Base-by-base conservation (phyloP, 441 rosid genomes). In the Erysimum cheiri region DNA sequence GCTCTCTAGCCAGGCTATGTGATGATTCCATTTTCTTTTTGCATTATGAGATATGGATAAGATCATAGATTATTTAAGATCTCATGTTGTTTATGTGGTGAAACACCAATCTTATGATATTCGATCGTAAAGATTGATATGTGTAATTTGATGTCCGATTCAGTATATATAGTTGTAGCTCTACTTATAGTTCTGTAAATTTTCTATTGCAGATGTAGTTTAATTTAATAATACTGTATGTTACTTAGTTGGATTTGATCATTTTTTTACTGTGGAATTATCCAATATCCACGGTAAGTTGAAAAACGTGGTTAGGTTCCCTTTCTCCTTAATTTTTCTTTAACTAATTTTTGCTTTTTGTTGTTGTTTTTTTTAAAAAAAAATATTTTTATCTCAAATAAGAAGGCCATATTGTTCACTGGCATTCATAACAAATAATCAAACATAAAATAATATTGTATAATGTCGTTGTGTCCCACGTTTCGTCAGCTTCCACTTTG, bases 401-500 rank as follows among this genome's bases (percentile, higher is more conserved):
- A 39, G 64, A 64, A 64, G 66, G 66, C 8, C 76, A 48, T 56
- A 48, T 19, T 72, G 17, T 47, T 65, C 58, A 66, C 17, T 65
- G 59, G 53, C 60, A 64, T 48, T 50, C 54, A 58, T 22, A 22
- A 22, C 24, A 22, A 57, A 32, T 14, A 49, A 56, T 65, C 54
- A 57, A 65, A 41, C 11, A 37, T 56, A 44, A 44, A 67, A 52
- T 66, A 36, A 10, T 44, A n/a, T 67, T 60, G 4, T 60, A 60
- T 54, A 7, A 49, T 57, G 22, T 49, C 2, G 43, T 15, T 15
- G 63, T 68, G 78, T 62, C 64, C 78, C 72, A 74, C 73, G n/a
- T 37, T 37, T 60, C 69, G 69, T 74, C 78, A 68, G 78, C 53
- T 54, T 61, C 73, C 73, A 74, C 73, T 74, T 10, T 10, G 22